A percentile compares a stretch with the other conserved stretches of the same genome.
Conservation (phyloP, 176 grass and related monocot genomes). For the Poa annua region DNA sequence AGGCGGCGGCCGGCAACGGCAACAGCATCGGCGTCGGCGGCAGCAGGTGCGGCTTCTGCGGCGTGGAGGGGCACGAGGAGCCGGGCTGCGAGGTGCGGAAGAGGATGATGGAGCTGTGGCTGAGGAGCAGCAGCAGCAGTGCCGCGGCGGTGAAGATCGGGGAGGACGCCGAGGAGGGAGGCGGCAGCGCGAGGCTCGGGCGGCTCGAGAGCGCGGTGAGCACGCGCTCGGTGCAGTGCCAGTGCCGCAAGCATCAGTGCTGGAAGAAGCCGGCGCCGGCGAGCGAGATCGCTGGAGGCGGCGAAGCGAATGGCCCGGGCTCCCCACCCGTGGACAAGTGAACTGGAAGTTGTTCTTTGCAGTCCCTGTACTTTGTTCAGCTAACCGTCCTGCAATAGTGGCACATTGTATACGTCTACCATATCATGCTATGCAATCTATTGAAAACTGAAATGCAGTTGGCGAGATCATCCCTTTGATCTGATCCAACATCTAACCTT, state of each 20-base stretch:
- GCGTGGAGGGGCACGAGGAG: constrained; percentile 41
- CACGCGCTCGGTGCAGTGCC: constrained; percentile 57
- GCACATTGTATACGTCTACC: background rate
- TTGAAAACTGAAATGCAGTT: background rate
- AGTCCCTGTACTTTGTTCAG: background rate
- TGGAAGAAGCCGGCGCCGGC: constrained; percentile 43
- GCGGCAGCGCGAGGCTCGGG: constrained; percentile 24
- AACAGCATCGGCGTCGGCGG: background rate
- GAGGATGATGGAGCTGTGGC: constrained; percentile 54
- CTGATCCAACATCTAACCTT: background rate
- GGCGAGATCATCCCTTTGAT: background rate
- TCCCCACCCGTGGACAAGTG: constrained; percentile 17
- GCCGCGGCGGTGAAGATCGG: background rate
- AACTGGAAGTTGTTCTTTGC: background rate
- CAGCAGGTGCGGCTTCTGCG: constrained; percentile 54
- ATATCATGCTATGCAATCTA: background rate
- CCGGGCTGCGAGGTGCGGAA: constrained; percentile 40
- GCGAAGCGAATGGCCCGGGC: background rate
- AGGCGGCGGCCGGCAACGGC: background rate
- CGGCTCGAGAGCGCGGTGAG: constrained; percentile 46
- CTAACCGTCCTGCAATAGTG: background rate
- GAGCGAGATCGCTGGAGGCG: constrained; percentile 17
- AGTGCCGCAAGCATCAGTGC: constrained; percentile 72
- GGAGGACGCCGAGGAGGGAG: constrained; percentile 38
- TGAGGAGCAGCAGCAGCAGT: constrained; percentile 30